Evolutionary conservation across 805 yeast species (phyloP).

Genomic region (Myxozyma vanderwaltii): DNA sequence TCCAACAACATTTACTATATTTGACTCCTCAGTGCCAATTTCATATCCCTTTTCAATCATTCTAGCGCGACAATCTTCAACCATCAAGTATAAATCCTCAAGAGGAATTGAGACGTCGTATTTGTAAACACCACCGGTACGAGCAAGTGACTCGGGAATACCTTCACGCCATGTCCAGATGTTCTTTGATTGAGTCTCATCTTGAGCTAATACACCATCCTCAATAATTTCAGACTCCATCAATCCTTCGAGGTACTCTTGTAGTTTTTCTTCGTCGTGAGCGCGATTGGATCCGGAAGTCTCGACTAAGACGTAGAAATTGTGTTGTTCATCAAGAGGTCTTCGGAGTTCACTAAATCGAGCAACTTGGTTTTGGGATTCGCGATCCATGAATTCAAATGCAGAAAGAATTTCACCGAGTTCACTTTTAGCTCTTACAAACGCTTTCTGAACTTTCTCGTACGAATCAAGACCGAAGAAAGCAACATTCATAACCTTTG

Average conservation of each 20-base stretch:
- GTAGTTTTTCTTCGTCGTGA: constrained; percentile 90
- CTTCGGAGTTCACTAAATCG: constrained; percentile 59
- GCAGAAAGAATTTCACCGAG: constrained; percentile 86
- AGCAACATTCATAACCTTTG: constrained; percentile 83
- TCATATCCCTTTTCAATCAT: constrained; percentile 62
- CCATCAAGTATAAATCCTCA: constrained; percentile 75
- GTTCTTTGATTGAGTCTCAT: constrained; percentile 78
- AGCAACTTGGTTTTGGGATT: constrained; percentile 64
- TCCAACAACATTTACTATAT: constrained; percentile 85
- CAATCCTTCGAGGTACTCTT: constrained; percentile 74
- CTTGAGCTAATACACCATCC: constrained; percentile 97
- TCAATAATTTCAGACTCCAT: constrained; percentile 81
- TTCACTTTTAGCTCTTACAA: constrained; percentile 74
- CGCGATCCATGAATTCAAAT: constrained; percentile 88
- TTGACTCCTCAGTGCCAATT: constrained; percentile 46
- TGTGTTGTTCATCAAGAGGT: constrained; percentile 72
- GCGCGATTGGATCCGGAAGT: constrained; percentile 94
- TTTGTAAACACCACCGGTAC: constrained; percentile 92
- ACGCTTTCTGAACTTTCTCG: constrained; percentile 81
- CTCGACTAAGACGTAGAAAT: constrained; percentile 89
- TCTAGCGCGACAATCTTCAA: constrained; percentile 70
- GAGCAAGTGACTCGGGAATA: constrained; percentile 83
- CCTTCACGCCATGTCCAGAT: constrained; percentile 97
- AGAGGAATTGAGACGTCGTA: constrained; percentile 94
- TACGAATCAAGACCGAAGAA: constrained; percentile 79